phyloP scores from a whole-genome alignment of 1,139 yeast genomes.

The Pichia sp. region DNA sequence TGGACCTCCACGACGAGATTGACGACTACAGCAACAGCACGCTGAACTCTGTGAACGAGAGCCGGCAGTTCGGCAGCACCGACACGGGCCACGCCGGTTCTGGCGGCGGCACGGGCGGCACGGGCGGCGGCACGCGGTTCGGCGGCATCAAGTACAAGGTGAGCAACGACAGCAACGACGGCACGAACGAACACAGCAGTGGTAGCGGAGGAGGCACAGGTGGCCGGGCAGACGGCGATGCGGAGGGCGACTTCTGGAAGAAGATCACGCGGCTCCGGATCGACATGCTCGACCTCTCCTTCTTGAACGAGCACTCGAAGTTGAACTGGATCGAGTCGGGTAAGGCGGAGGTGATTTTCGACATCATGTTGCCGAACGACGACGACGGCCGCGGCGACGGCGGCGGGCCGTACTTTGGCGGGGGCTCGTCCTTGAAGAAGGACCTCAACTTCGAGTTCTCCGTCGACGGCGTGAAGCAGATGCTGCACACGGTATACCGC shows the following conservation, averaged over 20 bases:
- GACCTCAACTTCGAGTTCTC: conserved; percentile 13
- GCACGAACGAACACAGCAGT: not conserved
- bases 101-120: not conserved
- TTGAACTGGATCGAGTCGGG: conserved; percentile 72
- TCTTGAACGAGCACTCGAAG: conserved; percentile 37
- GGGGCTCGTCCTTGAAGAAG: conserved; percentile 1
- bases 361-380: conserved; percentile 58
- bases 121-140: not conserved
- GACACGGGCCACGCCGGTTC: not conserved
- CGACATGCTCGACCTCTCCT: conserved; percentile 55
- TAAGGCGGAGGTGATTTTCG: conserved; percentile 64
- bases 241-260: conserved; percentile 38
- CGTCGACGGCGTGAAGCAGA: conserved; percentile 12
- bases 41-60: conserved; percentile 18
- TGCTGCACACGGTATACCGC: conserved; percentile 8
- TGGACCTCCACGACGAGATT: conserved; percentile 23
- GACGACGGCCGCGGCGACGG: conserved; percentile 14
- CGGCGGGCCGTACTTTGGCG: not conserved
- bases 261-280: conserved; percentile 58
- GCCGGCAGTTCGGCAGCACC: not conserved
- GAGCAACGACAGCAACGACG: conserved; percentile 15
- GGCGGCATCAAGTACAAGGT: not conserved
- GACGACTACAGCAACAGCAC: conserved; percentile 30
- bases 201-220: not conserved
- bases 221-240: not conserved